Conservation (phyloP, 306 rosid genomes). For the Cucurbita argyrosperma region DNA sequence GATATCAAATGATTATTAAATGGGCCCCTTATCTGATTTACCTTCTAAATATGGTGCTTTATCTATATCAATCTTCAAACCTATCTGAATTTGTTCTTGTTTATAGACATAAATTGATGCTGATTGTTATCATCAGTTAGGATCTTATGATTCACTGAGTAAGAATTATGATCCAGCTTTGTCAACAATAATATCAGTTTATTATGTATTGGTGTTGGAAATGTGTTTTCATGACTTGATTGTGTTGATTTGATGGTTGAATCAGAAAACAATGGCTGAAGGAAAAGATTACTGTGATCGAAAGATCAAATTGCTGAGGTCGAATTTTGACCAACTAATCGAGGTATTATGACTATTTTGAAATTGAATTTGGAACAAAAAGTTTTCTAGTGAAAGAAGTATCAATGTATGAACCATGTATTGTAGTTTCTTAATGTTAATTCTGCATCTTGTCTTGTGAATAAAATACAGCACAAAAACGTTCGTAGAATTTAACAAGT, state of each 20-base stretch:
- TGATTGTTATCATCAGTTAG: neutral
- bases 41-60: neutral
- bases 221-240: neutral
- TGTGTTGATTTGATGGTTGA: neutral
- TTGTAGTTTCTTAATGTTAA: neutral
- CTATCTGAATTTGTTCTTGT: neutral
- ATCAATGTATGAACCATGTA: neutral
- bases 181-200: neutral
- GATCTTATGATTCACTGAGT: neutral
- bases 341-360: slow-evolving; percentile 31
- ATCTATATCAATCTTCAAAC: neutral
- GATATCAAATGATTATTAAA: neutral
- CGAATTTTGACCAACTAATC: slow-evolving; percentile 87
- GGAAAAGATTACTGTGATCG: slow-evolving; percentile 86
- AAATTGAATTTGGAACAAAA: neutral
- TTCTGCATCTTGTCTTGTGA: neutral
- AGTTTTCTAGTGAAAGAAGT: neutral
- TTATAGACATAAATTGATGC: neutral
- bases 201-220: neutral
- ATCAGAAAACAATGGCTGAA: slow-evolving; percentile 68
- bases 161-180: neutral
- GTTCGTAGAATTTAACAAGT: neutral
- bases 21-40: neutral
- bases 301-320: slow-evolving; percentile 70
- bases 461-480: neutral